Base-by-base conservation (phyloP, 441 rosid species). In the Pelargonium myrrhifolium region DNA sequence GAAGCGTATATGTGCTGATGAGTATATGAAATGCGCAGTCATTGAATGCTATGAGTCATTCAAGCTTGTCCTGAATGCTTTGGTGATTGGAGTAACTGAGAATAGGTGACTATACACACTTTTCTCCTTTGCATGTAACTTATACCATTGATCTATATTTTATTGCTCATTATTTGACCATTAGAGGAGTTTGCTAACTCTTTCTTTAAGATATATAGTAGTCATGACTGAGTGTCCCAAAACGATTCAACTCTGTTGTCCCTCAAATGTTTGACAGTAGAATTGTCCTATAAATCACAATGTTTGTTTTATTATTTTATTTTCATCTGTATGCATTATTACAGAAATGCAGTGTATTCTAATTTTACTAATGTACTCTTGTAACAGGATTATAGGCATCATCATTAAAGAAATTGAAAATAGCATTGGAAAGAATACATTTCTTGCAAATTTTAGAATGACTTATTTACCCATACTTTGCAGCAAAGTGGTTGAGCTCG, bases 361-460 rank as follows among this genome's bases (percentile, higher is more conserved):
- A 17, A 53, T 53, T 15, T 65, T n/a, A 35, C 68, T 81, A 60
- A 80, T 35, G 43, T 58, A 49, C 42, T 9, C 39, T 79, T 74
- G n/a, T n/a, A 60, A 75, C 92, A 94, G 98, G 91, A 84, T 87
- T 66, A 87, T 94, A 65, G 86, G 90, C 72, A 83, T 81, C 75
- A 89, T 94, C 80, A 80, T 89, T 75, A 88, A 89, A 83, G 98
- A 90, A 77, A 81, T 94, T 51, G 98, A 90, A 82, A 89, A 75
- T 77, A 85, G 85, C 81, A 92, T 95, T 75, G 82, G 89, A 62
- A 92, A 86, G 88, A 86, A 89, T 73, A 78, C 93, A 5, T 80
- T 89, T 70, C 98, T 92, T 75, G 68, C 88, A 65, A 92, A 86
- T 74, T 89, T 95, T 86, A 89, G 92, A 84, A 95, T 86, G 97